Evolutionary conservation across 441 rosid species (phyloP).

Genomic region (Pelargonium myrrhifolium): DNA sequence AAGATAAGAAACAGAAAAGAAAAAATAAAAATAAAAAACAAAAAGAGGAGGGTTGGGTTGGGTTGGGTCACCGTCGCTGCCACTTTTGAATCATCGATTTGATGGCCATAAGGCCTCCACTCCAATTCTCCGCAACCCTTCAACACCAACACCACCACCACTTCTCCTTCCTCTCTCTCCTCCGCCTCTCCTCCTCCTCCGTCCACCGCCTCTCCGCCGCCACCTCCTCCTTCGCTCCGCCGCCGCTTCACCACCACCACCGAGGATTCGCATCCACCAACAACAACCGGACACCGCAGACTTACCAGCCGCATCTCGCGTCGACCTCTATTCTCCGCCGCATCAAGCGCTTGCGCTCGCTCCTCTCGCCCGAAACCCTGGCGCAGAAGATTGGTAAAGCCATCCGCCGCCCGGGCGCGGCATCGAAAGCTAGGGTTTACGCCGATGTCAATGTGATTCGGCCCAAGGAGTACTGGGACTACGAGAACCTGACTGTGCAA

Average conservation of each 20-base stretch:
- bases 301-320: too few species aligned
- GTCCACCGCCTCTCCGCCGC: neutral
- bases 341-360: slow-evolving; percentile 14
- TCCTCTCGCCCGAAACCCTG: slow-evolving; percentile 43
- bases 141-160: too few species aligned
- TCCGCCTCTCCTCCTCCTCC: neutral
- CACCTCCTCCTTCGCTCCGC: neutral
- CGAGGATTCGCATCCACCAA: too few species aligned
- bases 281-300: too few species aligned
- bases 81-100: too few species aligned
- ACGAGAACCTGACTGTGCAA: slow-evolving; percentile 83
- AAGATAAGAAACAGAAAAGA: neutral
- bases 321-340: slow-evolving; percentile 10
- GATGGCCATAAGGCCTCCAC: too few species aligned
- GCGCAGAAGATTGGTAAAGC: slow-evolving; percentile 96
- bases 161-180: neutral
- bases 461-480: slow-evolving; percentile 94
- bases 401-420: slow-evolving; percentile 80
- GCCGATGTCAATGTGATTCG: slow-evolving; percentile 69
- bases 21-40: too few species aligned
- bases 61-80: too few species aligned
- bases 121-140: too few species aligned
- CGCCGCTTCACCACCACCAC: neutral
- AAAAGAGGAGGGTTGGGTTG: neutral
- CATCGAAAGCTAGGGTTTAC: slow-evolving; percentile 94